These are phyloP conservation scores for Stentor roeselii DNA, from an alignment of 73 alveolate genomes.

Conservation along the genomic window DNA sequence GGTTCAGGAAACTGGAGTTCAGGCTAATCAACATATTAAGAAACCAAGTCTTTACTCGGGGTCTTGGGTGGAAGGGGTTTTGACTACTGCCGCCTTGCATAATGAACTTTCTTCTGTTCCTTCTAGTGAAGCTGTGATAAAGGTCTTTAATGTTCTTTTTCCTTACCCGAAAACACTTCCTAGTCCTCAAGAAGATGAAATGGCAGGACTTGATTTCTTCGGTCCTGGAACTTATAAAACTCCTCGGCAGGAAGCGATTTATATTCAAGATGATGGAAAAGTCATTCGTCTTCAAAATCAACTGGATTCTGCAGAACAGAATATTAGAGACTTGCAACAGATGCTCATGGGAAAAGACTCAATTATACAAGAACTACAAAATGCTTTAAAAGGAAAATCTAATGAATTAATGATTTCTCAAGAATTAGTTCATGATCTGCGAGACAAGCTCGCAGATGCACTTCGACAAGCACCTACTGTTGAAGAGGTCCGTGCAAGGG, in stretches of 20 bases:
- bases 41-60: slow-evolving; percentile 59
- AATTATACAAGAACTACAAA: not conserved
- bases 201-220: not conserved
- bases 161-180: slow-evolving; percentile 70
- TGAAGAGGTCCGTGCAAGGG: not conserved
- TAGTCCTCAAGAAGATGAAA: slow-evolving; percentile 38
- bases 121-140: slow-evolving; percentile 56
- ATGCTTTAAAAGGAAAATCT: not conserved
- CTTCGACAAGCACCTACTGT: not conserved
- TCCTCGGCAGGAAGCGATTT: not conserved
- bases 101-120: slow-evolving; percentile 22
- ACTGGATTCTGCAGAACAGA: not conserved
- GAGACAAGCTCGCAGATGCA: not conserved
- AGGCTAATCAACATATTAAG: slow-evolving; percentile 42
- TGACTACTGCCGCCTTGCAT: slow-evolving; percentile 38
- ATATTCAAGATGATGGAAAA: not conserved
- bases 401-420: not conserved
- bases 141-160: slow-evolving; percentile 45
- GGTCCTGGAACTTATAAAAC: not conserved
- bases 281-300: not conserved
- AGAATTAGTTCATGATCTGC: not conserved
- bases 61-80: slow-evolving; percentile 55
- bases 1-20: slow-evolving; percentile 64
- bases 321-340: not conserved
- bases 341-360: not conserved